A percentile compares a stretch with the other conserved stretches of the same genome.
These are phyloP conservation scores for Vigna radiata DNA, from an alignment of 306 rosid genomes.

Conservation along the genomic window DNA sequence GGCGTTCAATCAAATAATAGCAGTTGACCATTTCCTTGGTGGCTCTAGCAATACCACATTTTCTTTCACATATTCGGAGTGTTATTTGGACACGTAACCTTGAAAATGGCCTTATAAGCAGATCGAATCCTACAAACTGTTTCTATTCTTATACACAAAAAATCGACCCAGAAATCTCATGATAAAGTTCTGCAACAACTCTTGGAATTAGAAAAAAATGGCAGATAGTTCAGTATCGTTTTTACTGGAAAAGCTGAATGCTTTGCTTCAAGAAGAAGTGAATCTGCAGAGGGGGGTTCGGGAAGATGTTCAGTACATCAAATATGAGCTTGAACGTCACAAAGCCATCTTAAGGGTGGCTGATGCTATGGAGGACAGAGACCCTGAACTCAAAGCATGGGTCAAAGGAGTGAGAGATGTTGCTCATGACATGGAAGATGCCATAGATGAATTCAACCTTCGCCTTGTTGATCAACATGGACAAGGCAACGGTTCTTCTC, in stretches of 20 bases:
- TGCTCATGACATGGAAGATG: constrained; percentile 62
- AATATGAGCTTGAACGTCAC: constrained; percentile 53
- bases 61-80: background rate
- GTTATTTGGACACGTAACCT: background rate
- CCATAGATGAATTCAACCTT: constrained; percentile 54
- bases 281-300: constrained; percentile 53
- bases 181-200: background rate
- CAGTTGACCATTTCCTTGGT: constrained; percentile 39
- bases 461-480: constrained; percentile 41
- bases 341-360: constrained; percentile 48
- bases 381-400: constrained; percentile 57
- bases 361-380: constrained; percentile 51
- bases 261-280: constrained; percentile 52
- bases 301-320: constrained; percentile 50
- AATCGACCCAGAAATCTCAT: background rate
- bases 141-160: background rate
- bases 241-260: constrained; percentile 49
- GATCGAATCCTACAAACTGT: background rate
- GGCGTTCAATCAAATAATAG: background rate
- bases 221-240: constrained; percentile 63
- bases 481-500: background rate
- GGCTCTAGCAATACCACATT: background rate
- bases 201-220: constrained; percentile 42
- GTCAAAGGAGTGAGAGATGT: constrained; percentile 55
- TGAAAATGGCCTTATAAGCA: constrained; percentile 35